Conservation (phyloP, 2,329 filamentous ascomycete genomes). For the Trichoderma polysporum region DNA sequence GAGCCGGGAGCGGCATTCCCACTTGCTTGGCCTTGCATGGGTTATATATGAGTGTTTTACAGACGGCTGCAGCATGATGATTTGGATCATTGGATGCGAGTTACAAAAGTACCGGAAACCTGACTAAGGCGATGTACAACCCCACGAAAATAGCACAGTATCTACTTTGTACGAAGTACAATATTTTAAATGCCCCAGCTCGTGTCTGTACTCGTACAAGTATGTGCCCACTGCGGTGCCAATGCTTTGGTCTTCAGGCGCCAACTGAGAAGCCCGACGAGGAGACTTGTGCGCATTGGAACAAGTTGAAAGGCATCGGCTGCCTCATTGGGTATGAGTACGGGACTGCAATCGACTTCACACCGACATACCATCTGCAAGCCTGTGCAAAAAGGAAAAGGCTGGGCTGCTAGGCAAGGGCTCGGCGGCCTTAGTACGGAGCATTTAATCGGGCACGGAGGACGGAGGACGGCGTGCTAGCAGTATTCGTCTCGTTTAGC, state of each 20-base stretch:
- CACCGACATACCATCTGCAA: not conserved
- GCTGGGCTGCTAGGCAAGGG: not conserved
- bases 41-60: not conserved
- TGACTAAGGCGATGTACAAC: not conserved
- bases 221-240: not conserved
- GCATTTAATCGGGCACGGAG: not conserved
- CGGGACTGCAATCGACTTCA: not conserved
- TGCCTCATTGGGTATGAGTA: not conserved
- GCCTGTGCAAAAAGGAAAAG: not conserved
- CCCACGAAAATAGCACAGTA: not conserved
- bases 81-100: not conserved
- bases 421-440: not conserved
- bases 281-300: not conserved
- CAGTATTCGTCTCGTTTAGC: not conserved
- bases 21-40: constrained; percentile 9
- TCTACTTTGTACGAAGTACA: not conserved
- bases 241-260: constrained; percentile 11
- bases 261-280: not conserved
- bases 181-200: not conserved
- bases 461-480: too few species aligned
- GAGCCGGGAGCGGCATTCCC: not conserved
- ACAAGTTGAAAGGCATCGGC: not conserved
- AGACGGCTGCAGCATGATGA: not conserved
- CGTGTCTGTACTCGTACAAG: not conserved
- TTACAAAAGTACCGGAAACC: not conserved